Evolutionary conservation across 371 early-diverging fungal species (phyloP), one percentile per base, ranked within the genome.

Genomic region (Circinella minor): DNA sequence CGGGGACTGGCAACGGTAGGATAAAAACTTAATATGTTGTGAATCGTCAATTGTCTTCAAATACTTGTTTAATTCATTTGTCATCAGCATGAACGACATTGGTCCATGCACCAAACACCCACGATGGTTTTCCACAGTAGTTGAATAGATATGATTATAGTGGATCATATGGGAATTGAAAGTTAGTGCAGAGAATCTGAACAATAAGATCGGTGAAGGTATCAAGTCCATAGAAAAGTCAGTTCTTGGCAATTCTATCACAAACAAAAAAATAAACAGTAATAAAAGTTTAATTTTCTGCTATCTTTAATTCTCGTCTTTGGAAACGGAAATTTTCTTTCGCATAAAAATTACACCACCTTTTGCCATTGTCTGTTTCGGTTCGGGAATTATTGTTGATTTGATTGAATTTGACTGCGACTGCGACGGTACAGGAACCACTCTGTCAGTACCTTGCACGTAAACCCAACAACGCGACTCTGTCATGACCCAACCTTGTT

Each of bases 151-250:
- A 34, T 83, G 78, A 73, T 95, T 93, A 74, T 91, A 95, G 74
- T 95, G 95, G 61, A 95, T 93, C 43, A 85, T 84, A 73, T 94
- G 95, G 55, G 88, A 88, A 74, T 94, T 94, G 81, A 91, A 95
- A 4, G 93, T 92, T 71, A 94, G 68, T 20, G 96, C 94, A 36
- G 94, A 93, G 78, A 90, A 95, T 18, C 94, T 81, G 80, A 95
- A 94, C 49, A 95, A 77, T 18, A 87, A 77, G 36, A 94, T 84
- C 13, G 90, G 79, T 4, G 87, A 85, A 7, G 94, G 94, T 6
- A 66, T 70, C 34, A 92, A 60, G 1, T 68, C 71, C 54, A 78
- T 72, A 3, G 78, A 66, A 73, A 93, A 90, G 39, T 93, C 91
- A 4, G 91, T 81, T 55, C 39, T 38, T n/a, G 68, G 65, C 37